Evolutionary conservation across 345 rosid genomes (phyloP), one percentile per base, ranked within the genome.

Genomic region (Melastoma malabathricum): DNA sequence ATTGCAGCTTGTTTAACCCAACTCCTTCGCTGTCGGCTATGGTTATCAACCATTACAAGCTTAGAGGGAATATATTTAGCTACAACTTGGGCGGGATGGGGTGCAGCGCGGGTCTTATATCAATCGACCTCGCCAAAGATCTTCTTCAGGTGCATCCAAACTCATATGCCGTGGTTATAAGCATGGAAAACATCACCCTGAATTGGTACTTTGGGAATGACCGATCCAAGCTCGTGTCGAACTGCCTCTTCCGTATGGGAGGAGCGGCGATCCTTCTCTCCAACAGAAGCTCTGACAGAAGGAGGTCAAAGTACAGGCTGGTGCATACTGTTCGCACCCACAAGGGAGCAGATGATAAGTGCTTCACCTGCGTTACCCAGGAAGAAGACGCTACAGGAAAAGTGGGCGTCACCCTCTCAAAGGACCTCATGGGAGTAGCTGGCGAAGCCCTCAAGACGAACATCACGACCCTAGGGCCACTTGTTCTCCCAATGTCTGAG

Each of bases 181-280:
- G 60, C 60, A 57, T 57, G 60, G 60, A 57, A 52, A 57, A 57
- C 52, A 57, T 57, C 46, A 57, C 60, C 14, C 43, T 57, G 53
- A 57, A 57, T 48, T 57, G 60, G 60, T 57, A 57, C 60, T 48
- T 47, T 34, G 60, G 60, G 4, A 57, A 57, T 34, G 60, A 57
- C 31, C 60, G 60, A n/a, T 57, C 60, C 6, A 57, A 57, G 44
- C 60, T 57, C 44, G 53, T 57, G 18, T 57, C 60, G 0, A 57
- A 57, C 43, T 57, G 60, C 52, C 38, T 57, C 22, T 57, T 57
- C 46, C 53, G 60, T 31, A 38, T 57, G 60, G 60, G 60, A 18
- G 60, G 60, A 7, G 54, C 61, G 0, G 61, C 61, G 15, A 57
- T 57, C 49, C 61, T 57, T 48, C 61, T 57, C 38, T 57, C 61